Evolutionary conservation across 306 rosid genomes (phyloP), one percentile per base, ranked within the genome.

Genomic region (Leucaena leucocephala): DNA sequence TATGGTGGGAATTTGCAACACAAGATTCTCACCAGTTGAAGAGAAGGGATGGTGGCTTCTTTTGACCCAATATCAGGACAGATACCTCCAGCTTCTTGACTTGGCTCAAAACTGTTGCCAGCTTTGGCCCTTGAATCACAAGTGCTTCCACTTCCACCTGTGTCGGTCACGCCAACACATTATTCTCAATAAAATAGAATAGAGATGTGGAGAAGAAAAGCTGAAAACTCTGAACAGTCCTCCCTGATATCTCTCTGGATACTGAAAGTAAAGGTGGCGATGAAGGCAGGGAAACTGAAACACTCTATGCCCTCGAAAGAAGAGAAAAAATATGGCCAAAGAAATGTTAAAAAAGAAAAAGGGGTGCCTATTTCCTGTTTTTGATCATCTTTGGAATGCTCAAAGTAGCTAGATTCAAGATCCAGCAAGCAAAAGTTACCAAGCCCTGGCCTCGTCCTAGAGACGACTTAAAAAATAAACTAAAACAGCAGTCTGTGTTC

Each of bases 1-100:
- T 62, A 7, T 36, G 27, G 57, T 57, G 38, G 44, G 46, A 6
- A 69, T 44, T 50, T 21, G 71, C 74, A 27, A 27, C 27, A 77
- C 50, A 48, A 59, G 14, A 54, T 50, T 87, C 90, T 84, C 75
- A 91, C 98, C 98, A 93, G 88, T 87, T 82, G 27, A 91, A 44
- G 69, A 93, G 80, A 11, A 81, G 3, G 71, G 94, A 86, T 7
- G 87, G 76, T 10, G 90, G 78, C 72, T 86, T 90, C 89, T 89
- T 91, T 91, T 91, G 98, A 45, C 97, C 97, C 43, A 93, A 80
- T 57, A 93, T 97, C 71, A 93, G 85, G 84, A 91, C 86, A 52
- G 97, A 90, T 4, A 91, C 98, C 65, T 90, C 97, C 50, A 93
- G 90, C 87, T 93, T 93, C 92, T 91, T 91, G 64, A 93, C 98